A percentile compares a stretch with the other conserved stretches of the same genome.
Evolutionary conservation across 1,284 basidiomycete species (phyloP).

Genomic region (Malassezia globosa): DNA sequence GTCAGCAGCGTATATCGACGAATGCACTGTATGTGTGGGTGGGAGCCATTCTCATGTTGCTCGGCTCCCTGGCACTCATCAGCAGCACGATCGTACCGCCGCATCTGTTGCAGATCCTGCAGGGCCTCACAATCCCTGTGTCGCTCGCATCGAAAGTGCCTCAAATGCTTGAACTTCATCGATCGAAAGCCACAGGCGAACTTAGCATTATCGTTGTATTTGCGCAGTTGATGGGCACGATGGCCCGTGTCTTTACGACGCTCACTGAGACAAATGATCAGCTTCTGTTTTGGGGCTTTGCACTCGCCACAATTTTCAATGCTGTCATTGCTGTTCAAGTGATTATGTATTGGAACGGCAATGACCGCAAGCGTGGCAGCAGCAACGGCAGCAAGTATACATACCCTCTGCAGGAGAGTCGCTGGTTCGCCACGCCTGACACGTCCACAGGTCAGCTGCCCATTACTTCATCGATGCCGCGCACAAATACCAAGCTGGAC

Average conservation of each 20-base stretch:
- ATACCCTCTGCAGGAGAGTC: slow-evolving; percentile 2
- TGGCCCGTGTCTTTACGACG: slow-evolving; percentile 44
- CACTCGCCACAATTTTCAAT: slow-evolving; percentile 44
- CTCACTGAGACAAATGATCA: slow-evolving; percentile 44
- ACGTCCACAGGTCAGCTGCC: slow-evolving; percentile 5
- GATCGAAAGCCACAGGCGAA: slow-evolving; percentile 37
- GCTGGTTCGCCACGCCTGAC: slow-evolving; percentile 8
- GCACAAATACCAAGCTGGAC: slow-evolving; percentile 9
- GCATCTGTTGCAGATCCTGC: slow-evolving; percentile 26
- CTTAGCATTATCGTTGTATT: slow-evolving; percentile 44
- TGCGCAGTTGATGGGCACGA: slow-evolving; percentile 40
- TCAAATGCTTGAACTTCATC: slow-evolving; percentile 42
- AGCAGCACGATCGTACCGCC: slow-evolving; percentile 27
- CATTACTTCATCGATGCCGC: neutral
- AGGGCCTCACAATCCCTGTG: slow-evolving; percentile 42
- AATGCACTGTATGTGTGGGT: slow-evolving; percentile 18
- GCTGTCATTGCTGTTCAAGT: slow-evolving; percentile 41
- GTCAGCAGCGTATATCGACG: slow-evolving; percentile 5
- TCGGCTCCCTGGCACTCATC: slow-evolving; percentile 55
- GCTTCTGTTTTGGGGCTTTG: slow-evolving; percentile 43
- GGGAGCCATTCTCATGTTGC: slow-evolving; percentile 75
- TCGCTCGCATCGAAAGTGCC: slow-evolving; percentile 43
- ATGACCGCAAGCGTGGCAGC: slow-evolving; percentile 1
- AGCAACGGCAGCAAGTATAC: too few species aligned
- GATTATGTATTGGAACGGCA: slow-evolving; percentile 38